These are phyloP conservation scores for Colletotrichum euphorbiae DNA, from an alignment of 2,329 filamentous ascomycete genomes.

Conservation along the genomic window DNA sequence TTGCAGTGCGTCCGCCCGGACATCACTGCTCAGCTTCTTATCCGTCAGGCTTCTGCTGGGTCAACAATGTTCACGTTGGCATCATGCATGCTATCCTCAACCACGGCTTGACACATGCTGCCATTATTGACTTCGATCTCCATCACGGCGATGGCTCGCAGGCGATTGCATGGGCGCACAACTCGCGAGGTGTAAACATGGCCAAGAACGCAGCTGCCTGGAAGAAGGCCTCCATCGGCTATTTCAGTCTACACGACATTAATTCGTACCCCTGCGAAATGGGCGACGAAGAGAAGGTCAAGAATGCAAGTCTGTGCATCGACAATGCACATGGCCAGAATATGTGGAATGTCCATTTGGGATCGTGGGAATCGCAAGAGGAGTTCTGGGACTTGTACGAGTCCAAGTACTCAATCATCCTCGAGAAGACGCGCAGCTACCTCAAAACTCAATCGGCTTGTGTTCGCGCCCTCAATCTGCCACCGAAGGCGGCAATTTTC, in stretches of 20 bases:
- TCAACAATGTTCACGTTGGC: slow-evolving; percentile 98
- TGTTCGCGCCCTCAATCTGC: slow-evolving; percentile 67
- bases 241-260: slow-evolving; percentile 97
- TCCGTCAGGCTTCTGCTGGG: slow-evolving; percentile 97
- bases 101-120: slow-evolving; percentile 91
- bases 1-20: slow-evolving; percentile 91
- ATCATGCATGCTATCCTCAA: slow-evolving; percentile 89
- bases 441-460: slow-evolving; percentile 78
- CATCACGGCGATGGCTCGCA: slow-evolving; percentile 98
- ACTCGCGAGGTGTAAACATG: slow-evolving; percentile 72
- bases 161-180: slow-evolving; percentile 91
- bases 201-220: slow-evolving; percentile 78
- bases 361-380: slow-evolving; percentile 82
- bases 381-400: slow-evolving; percentile 95
- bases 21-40: slow-evolving; percentile 93
- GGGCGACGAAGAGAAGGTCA: slow-evolving; percentile 93
- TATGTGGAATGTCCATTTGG: slow-evolving; percentile 95
- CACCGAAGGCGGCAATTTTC: slow-evolving; percentile 89
- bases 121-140: slow-evolving; percentile 91
- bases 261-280: slow-evolving; percentile 97
- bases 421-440: slow-evolving; percentile 85
- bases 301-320: slow-evolving; percentile 92
- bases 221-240: slow-evolving; percentile 91
- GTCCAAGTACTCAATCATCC: slow-evolving; percentile 77
- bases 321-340: slow-evolving; percentile 94